These are phyloP conservation scores for Didymella pomorum DNA, from an alignment of 2,329 filamentous ascomycete genomes.

Conservation along the genomic window DNA sequence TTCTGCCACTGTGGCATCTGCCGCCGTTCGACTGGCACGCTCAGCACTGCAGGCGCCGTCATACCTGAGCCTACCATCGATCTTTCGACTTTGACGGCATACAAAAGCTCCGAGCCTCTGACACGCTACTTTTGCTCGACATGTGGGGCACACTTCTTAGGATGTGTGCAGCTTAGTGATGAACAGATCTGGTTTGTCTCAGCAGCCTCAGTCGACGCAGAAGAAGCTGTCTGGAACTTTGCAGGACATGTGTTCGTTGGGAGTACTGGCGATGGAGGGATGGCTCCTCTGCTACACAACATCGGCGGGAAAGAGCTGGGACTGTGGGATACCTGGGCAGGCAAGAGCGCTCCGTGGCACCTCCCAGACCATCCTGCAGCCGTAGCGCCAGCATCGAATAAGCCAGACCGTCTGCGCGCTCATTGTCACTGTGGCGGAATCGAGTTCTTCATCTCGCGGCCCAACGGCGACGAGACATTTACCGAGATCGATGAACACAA, in stretches of 20 bases:
- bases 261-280: conserved; percentile 51
- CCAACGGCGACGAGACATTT: conserved; percentile 53
- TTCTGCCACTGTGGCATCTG: conserved; percentile 64
- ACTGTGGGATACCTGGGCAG: conserved; percentile 33
- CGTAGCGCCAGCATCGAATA: background rate
- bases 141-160: conserved; percentile 57
- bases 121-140: conserved; percentile 60
- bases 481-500: conserved; percentile 16
- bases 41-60: conserved; percentile 56
- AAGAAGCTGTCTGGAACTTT: conserved; percentile 39
- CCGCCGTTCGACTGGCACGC: conserved; percentile 58
- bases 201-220: conserved; percentile 41
- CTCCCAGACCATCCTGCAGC: background rate
- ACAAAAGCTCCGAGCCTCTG: conserved; percentile 54
- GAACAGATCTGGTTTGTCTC: conserved; percentile 26
- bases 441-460: conserved; percentile 65
- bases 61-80: conserved; percentile 47
- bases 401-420: conserved; percentile 47
- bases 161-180: conserved; percentile 8
- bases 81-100: conserved; percentile 41
- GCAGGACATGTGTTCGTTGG: conserved; percentile 42
- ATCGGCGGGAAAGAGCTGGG: conserved; percentile 36
- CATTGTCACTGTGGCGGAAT: conserved; percentile 65
- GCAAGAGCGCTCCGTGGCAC: conserved; percentile 9
- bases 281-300: conserved; percentile 43